Base-by-base conservation (phyloP, 2,329 filamentous ascomycete genomes). In the Rhynchosporium secalis region DNA sequence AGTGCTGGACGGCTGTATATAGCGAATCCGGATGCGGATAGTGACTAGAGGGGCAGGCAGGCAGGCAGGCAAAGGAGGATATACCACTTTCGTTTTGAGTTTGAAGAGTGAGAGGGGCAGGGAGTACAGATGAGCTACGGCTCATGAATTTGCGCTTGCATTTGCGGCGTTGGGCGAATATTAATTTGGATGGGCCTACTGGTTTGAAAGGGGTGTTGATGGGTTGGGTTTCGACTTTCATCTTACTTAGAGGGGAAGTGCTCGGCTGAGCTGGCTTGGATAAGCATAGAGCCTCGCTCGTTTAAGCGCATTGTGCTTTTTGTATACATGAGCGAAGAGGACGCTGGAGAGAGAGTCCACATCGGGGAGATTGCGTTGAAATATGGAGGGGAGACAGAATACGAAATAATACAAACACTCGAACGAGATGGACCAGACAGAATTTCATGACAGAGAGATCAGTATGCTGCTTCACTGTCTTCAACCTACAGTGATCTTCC, bases 1-100 rank as follows among this genome's bases (percentile, higher is more conserved):
- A 76, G 75, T 48, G 82, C 85, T 33, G 86, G 86, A 55, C 84
- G 91, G 65, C 81, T 96, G 62, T 95, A 90, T 75, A 92, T 96
- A 72, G 91, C 91, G 70, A 96, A 96, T 76, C 91, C 91, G 20
- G 91, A 95, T 56, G 67, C 66, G 46, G 73, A 74, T 62, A 73
- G 71, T 58, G 72, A 74, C 67, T 75, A 58, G 62, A 51, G 10
- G 9, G 46, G n/a, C 7, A n/a, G 38, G 47, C 6, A 28, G 46
- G 20, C 20, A 20, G 20, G 20, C 20, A 29, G 31, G 33, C 49
- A 61, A 47, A 56, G 66, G 56, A 48, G 67, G 58, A 65, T 63
- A 66, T 68, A 67, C 65, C 60, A 54, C 51, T 54, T 54, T 36
- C 7, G n/a, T 54, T 52, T 28, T 20, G 3, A 9, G 31, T 40